Evolutionary conservation across 176 grass and related monocot genomes (phyloP).

Genomic region (Aegilops bicornis): DNA sequence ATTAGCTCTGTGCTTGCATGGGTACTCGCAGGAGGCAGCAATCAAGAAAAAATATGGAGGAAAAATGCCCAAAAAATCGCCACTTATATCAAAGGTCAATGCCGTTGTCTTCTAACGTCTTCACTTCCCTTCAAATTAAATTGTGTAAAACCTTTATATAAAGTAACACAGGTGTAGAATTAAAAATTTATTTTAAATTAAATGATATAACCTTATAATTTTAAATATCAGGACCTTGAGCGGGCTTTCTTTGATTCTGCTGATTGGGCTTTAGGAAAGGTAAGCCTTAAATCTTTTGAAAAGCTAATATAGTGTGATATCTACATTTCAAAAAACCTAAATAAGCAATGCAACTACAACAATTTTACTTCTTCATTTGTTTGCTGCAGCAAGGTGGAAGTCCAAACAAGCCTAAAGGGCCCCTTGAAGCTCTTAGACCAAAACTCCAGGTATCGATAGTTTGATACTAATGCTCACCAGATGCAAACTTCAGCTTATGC

Average conservation of each 20-base stretch:
- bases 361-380: neutral
- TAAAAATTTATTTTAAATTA: constrained; percentile 6
- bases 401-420: constrained; percentile 79
- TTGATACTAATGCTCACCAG: neutral
- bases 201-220: constrained; percentile 4
- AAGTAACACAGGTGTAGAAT: neutral
- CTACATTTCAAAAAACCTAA: neutral
- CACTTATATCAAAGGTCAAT: constrained; percentile 85
- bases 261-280: constrained; percentile 99
- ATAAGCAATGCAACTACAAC: neutral
- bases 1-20: neutral
- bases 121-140: constrained; percentile 7
- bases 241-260: constrained; percentile 95
- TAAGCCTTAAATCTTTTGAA: constrained; percentile 21
- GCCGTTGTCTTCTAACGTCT: neutral
- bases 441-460: constrained; percentile 73
- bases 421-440: constrained; percentile 88
- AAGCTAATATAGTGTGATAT: neutral
- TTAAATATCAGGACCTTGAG: constrained; percentile 78
- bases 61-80: constrained; percentile 66
- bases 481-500: neutral
- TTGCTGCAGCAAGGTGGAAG: constrained; percentile 72
- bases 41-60: constrained; percentile 89
- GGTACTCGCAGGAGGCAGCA: constrained; percentile 54
- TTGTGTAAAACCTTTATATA: neutral